Evolutionary conservation across 306 rosid genomes (phyloP).

Genomic region (Corylus avellana): DNA sequence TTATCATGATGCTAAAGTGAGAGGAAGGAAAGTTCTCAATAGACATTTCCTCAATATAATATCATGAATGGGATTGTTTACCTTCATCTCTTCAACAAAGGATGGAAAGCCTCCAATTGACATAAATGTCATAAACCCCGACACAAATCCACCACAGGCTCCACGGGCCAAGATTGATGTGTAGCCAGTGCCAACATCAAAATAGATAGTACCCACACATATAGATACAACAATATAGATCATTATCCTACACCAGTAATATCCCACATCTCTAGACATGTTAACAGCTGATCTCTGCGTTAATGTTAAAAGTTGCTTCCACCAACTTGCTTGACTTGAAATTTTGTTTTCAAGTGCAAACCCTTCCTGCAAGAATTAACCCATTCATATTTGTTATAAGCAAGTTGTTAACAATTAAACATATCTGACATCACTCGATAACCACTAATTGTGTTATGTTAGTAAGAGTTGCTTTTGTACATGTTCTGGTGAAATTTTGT

Average conservation of each 20-base stretch:
- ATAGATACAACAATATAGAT: conserved; percentile 77
- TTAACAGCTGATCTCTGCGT: conserved; percentile 77
- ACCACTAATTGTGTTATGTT: background rate
- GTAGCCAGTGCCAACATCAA: conserved; percentile 75
- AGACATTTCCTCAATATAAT: background rate
- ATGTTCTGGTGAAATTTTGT: background rate
- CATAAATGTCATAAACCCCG: conserved; percentile 99
- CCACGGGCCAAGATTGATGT: conserved; percentile 91
- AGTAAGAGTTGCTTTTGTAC: background rate
- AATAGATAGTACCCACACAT: conserved; percentile 93
- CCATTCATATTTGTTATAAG: conserved; percentile 5
- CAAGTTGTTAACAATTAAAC: background rate
- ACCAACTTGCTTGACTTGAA: conserved; percentile 84
- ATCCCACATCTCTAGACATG: conserved; percentile 97
- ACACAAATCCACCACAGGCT: conserved; percentile 91
- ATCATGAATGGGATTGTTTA: conserved; percentile 16
- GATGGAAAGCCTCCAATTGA: conserved; percentile 99
- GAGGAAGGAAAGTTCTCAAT: background rate
- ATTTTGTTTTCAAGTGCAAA: conserved; percentile 33
- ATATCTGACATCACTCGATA: background rate
- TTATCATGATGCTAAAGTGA: conserved; percentile 9
- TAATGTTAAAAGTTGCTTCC: conserved; percentile 77
- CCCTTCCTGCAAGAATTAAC: conserved; percentile 55
- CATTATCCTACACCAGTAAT: conserved; percentile 91
- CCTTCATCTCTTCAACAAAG: conserved; percentile 95